phyloP scores from a whole-genome alignment of 495 filamentous ascomycete species.

The Daldinia vernicosa region DNA sequence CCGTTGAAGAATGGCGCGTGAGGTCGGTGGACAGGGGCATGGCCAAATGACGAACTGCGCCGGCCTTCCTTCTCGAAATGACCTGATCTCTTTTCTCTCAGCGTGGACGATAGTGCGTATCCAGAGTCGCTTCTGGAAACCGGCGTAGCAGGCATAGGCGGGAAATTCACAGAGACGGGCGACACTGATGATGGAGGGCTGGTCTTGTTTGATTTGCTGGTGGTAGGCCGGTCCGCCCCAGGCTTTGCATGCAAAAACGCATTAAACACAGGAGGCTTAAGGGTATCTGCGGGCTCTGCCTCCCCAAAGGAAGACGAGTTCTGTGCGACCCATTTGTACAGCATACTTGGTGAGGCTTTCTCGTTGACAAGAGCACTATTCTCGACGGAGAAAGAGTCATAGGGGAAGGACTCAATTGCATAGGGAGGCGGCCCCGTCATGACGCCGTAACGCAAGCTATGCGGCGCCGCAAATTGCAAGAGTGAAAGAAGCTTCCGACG shows the following conservation, averaged over 20 bases:
- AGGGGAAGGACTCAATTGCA: constrained; percentile 89
- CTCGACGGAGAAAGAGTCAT: constrained; percentile 87
- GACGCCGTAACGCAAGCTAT: constrained; percentile 87
- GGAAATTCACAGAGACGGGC: constrained; percentile 82
- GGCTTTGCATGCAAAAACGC: constrained; percentile 83
- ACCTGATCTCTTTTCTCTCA: constrained; percentile 93
- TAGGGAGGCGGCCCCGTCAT: constrained; percentile 89
- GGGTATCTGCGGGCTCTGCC: constrained; percentile 60
- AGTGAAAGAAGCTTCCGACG: constrained; percentile 88
- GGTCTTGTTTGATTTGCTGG: constrained; percentile 76
- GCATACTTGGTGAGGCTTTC: constrained; percentile 70
- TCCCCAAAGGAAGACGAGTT: constrained; percentile 88
- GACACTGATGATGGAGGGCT: constrained; percentile 89
- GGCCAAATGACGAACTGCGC: constrained; percentile 89
- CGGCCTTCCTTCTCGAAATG: constrained; percentile 88
- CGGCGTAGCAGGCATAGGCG: constrained; percentile 74
- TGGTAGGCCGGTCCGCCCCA: constrained; percentile 80
- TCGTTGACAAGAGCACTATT: constrained; percentile 79
- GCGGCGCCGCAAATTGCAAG: constrained; percentile 88
- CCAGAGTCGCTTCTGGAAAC: constrained; percentile 91
- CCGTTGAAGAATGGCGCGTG: constrained; percentile 83
- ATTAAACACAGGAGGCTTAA: constrained; percentile 75
- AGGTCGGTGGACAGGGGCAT: constrained; percentile 75
- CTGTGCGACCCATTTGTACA: constrained; percentile 85
- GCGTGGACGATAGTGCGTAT: constrained; percentile 80